Conservation (phyloP, 2,329 filamentous ascomycete genomes). For the Hirsutella rhossiliensis region DNA sequence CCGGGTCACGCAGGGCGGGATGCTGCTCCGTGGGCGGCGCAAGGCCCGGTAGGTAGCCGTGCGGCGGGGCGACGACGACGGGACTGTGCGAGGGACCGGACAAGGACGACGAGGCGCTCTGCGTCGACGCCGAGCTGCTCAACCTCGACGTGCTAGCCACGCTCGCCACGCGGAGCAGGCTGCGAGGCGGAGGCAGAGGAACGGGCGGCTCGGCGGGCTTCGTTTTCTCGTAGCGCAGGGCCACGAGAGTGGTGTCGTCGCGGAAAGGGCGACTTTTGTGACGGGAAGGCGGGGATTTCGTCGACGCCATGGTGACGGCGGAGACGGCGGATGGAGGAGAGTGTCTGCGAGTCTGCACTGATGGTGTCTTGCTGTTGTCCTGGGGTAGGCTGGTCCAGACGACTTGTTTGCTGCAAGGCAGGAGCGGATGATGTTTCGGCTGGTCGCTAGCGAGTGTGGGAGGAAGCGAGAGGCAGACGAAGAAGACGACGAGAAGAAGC, state of each 20-base stretch:
- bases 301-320: constrained; percentile 21
- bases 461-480: not conserved
- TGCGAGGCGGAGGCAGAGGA: constrained; percentile 31
- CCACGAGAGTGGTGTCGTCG: constrained; percentile 38
- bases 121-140: constrained; percentile 6
- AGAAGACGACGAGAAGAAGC: not conserved
- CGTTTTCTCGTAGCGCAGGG: constrained; percentile 50
- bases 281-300: constrained; percentile 30
- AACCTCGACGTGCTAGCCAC: constrained; percentile 9
- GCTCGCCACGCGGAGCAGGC: constrained; percentile 9
- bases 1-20: constrained; percentile 31
- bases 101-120: constrained; percentile 10
- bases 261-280: constrained; percentile 29
- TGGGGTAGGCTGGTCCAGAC: no score
- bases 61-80: constrained; percentile 17
- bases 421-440: not conserved
- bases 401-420: no score
- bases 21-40: constrained; percentile 39
- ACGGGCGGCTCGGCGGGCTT: constrained; percentile 45
- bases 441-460: not conserved
- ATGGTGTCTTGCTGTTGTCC: no score
- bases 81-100: constrained; percentile 11
- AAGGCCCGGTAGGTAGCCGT: constrained; percentile 16
- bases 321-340: not conserved
- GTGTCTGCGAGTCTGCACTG: not conserved